Evolutionary conservation across 2,329 filamentous ascomycete species (phyloP).

Genomic region (Passalora sequoiae): DNA sequence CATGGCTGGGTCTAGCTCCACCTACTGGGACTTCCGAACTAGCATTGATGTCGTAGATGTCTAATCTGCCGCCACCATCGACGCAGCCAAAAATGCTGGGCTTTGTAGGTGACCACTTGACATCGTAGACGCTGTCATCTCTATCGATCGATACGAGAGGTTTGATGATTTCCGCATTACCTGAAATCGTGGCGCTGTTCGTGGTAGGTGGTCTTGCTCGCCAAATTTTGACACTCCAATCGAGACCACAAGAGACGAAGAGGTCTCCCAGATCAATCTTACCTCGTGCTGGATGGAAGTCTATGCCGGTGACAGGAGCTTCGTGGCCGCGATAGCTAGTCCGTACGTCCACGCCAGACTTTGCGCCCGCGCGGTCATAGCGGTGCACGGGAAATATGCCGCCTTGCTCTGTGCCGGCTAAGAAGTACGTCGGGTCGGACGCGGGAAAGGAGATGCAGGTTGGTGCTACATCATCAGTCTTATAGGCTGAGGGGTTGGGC

Average conservation of each 20-base stretch:
- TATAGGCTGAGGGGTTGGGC: constrained; percentile 66
- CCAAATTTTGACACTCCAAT: constrained; percentile 98
- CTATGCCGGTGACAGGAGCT: constrained; percentile 90
- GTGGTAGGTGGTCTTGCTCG: constrained; percentile 79
- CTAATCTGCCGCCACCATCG: constrained; percentile 84
- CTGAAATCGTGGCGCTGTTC: constrained; percentile 49
- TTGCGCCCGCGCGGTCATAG: constrained; percentile 94
- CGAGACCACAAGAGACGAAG: constrained; percentile 83
- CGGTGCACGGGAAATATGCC: constrained; percentile 93
- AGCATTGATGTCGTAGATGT: constrained; percentile 90
- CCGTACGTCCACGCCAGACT: constrained; percentile 86
- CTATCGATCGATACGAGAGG: constrained; percentile 86
- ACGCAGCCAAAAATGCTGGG: constrained; percentile 93
- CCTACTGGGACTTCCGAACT: constrained; percentile 90
- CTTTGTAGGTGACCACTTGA: constrained; percentile 88
- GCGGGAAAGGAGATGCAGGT: constrained; percentile 93
- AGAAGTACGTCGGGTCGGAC: constrained; percentile 93
- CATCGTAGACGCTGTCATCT: constrained; percentile 96
- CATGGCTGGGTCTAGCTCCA: constrained; percentile 50
- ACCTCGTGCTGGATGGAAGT: constrained; percentile 89
- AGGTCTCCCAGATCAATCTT: constrained; percentile 92
- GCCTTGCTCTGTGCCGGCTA: constrained; percentile 94
- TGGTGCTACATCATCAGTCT: constrained; percentile 86
- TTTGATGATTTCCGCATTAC: constrained; percentile 34
- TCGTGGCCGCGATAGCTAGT: constrained; percentile 86